Percentiles rank a stretch among this genome's conserved stretches.
Evolutionary conservation across 345 rosid genomes (phyloP).

Genomic region (Melastoma malabathricum): DNA sequence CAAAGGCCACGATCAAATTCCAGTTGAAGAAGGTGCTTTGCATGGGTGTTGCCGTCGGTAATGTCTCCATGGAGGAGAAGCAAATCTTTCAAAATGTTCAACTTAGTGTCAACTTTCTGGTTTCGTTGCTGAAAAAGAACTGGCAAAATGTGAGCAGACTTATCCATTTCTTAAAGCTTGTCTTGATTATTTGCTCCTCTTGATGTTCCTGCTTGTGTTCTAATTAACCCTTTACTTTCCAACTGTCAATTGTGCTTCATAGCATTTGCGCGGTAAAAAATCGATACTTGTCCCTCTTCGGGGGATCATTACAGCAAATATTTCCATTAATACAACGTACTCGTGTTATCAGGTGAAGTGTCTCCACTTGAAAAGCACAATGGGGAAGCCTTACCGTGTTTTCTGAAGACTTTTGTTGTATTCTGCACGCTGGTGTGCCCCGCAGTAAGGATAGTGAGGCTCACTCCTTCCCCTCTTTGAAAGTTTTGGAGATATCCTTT

Average conservation of each 20-base stretch:
- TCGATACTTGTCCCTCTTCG: too few relatives aligned
- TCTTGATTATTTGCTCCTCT: background rate
- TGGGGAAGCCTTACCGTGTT: slow-evolving; percentile 55
- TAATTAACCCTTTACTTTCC: too few relatives aligned
- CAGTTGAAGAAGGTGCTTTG: slow-evolving; percentile 74
- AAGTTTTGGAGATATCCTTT: background rate
- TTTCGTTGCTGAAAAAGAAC: slow-evolving; percentile 66
- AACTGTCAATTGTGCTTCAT: too few relatives aligned
- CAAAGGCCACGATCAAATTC: slow-evolving; percentile 67
- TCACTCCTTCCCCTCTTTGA: background rate
- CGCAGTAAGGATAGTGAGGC: background rate
- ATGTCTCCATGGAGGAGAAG: slow-evolving; percentile 59
- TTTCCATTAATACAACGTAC: background rate
- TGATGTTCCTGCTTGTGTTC: background rate
- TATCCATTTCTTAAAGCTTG: background rate
- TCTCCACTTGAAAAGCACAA: slow-evolving; percentile 61
- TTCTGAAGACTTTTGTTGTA: slow-evolving; percentile 19
- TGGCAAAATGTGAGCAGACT: slow-evolving; percentile 58
- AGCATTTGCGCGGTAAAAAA: too few relatives aligned
- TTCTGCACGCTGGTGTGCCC: background rate
- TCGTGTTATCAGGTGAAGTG: slow-evolving; percentile 45
- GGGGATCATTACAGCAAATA: background rate
- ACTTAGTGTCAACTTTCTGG: slow-evolving; percentile 66
- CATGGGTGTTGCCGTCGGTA: slow-evolving; percentile 83
- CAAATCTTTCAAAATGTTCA: slow-evolving; percentile 80